Conservation (phyloP, 352 stramenopile species). For the Phytophthora tubulina region DNA sequence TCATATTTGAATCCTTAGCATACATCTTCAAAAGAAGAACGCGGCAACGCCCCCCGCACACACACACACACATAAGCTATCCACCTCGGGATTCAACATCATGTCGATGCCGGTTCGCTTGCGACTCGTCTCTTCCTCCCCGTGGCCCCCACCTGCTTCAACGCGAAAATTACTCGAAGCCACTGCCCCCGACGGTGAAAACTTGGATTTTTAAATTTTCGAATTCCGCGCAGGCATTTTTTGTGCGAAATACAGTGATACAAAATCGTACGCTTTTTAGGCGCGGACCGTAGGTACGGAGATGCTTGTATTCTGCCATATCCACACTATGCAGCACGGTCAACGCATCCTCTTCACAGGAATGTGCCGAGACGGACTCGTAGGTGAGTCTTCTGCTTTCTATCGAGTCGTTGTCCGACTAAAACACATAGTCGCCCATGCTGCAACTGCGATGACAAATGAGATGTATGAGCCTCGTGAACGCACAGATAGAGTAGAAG, state of each 20-base stretch:
- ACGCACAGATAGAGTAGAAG: no score
- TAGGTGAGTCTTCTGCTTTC: neutral
- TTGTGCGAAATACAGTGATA: neutral
- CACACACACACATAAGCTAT: neutral
- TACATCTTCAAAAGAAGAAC: neutral
- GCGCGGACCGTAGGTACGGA: neutral
- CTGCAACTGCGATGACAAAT: no score
- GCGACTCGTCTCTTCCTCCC: neutral
- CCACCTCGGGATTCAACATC: neutral
- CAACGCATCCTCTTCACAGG: neutral
- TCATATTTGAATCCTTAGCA: neutral
- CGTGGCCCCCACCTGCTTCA: neutral
- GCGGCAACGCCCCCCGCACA: neutral
- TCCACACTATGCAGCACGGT: neutral
- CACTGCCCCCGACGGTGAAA: neutral
- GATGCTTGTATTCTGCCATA: neutral
- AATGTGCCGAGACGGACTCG: neutral
- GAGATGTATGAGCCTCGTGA: no score
- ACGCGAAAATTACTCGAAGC: neutral
- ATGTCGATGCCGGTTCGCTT: neutral
- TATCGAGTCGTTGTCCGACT: neutral
- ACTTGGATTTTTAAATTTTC: neutral
- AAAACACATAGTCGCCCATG: no score
- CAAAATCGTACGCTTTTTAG: neutral
- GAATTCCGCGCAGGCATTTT: neutral